phyloP scores from a whole-genome alignment of 306 rosid species.

The Casuarina glauca region DNA sequence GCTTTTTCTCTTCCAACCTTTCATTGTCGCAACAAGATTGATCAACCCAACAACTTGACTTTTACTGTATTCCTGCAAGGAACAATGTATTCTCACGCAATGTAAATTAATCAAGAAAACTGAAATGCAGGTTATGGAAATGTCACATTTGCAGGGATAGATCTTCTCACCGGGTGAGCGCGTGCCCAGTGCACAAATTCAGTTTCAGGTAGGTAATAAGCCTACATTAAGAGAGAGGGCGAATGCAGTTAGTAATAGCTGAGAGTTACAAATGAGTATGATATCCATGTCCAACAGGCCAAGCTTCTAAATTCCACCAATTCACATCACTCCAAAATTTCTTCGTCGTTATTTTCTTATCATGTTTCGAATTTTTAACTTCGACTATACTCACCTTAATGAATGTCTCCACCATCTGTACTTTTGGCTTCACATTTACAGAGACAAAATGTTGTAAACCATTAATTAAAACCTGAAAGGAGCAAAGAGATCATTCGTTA shows the following conservation, averaged over 20 bases:
- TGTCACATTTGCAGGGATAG: background rate
- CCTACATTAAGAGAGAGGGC: slow-evolving; percentile 53
- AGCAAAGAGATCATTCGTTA: slow-evolving; percentile 26
- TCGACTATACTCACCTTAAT: slow-evolving; percentile 63
- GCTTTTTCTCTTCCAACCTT: slow-evolving; percentile 97
- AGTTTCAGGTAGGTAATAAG: slow-evolving; percentile 96
- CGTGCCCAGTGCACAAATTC: slow-evolving; percentile 96
- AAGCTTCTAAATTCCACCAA: slow-evolving; percentile 22
- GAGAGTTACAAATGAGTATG: slow-evolving; percentile 10
- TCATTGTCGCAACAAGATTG: slow-evolving; percentile 95
- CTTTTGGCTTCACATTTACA: slow-evolving; percentile 74
- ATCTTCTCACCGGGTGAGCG: slow-evolving; percentile 73
- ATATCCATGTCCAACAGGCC: slow-evolving; percentile 14
- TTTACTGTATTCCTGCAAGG: slow-evolving; percentile 82
- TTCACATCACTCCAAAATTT: slow-evolving; percentile 16
- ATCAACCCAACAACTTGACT: slow-evolving; percentile 81
- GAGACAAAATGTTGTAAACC: slow-evolving; percentile 86
- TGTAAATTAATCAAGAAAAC: background rate
- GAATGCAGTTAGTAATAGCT: slow-evolving; percentile 19
- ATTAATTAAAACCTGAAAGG: slow-evolving; percentile 88
- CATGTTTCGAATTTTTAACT: background rate
- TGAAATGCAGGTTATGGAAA: background rate
- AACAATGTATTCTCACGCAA: background rate
- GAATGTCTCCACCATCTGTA: slow-evolving; percentile 84
- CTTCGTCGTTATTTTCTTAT: background rate